Evolutionary conservation across 805 yeast genomes (phyloP).

Genomic region (Barnettozyma botsteinii): DNA sequence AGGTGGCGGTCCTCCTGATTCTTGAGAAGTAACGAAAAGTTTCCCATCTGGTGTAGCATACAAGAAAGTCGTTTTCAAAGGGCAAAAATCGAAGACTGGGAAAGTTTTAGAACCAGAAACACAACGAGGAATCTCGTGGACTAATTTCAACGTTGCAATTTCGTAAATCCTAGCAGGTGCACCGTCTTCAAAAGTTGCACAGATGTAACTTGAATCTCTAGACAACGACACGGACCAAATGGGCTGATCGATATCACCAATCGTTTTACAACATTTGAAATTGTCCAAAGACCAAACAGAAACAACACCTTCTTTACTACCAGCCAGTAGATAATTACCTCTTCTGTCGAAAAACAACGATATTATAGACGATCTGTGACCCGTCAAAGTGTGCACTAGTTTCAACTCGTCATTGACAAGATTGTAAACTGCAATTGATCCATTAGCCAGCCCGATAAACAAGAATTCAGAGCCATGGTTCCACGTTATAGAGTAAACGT

Average conservation of each 20-base stretch:
- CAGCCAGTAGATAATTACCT: constrained; percentile 46
- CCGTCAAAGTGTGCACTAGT: constrained; percentile 24
- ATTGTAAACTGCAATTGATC: constrained; percentile 31
- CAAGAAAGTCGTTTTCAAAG: constrained; percentile 23
- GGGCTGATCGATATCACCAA: constrained; percentile 39
- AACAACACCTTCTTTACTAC: constrained; percentile 52
- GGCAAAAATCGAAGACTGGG: constrained; percentile 30
- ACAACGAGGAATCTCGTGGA: constrained; percentile 17
- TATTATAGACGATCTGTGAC: constrained; percentile 48
- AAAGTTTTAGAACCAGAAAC: constrained; percentile 16
- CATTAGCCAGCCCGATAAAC: constrained; percentile 43
- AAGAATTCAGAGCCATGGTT: constrained; percentile 32
- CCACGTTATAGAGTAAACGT: constrained; percentile 28
- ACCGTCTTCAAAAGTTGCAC: constrained; percentile 38
- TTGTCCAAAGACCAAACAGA: constrained; percentile 42
- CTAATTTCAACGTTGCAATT: constrained; percentile 21
- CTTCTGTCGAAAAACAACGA: constrained; percentile 44
- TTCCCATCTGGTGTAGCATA: constrained; percentile 25
- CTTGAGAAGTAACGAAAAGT: constrained; percentile 8
- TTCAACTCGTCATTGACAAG: constrained; percentile 8
- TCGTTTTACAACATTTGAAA: constrained; percentile 33
- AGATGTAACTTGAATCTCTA: constrained; percentile 42
- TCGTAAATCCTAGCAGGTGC: constrained; percentile 38
- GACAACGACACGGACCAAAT: constrained; percentile 35
- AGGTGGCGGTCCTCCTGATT: not conserved